Conservation (phyloP, 345 rosid species). For the Rhizophora mangle region DNA sequence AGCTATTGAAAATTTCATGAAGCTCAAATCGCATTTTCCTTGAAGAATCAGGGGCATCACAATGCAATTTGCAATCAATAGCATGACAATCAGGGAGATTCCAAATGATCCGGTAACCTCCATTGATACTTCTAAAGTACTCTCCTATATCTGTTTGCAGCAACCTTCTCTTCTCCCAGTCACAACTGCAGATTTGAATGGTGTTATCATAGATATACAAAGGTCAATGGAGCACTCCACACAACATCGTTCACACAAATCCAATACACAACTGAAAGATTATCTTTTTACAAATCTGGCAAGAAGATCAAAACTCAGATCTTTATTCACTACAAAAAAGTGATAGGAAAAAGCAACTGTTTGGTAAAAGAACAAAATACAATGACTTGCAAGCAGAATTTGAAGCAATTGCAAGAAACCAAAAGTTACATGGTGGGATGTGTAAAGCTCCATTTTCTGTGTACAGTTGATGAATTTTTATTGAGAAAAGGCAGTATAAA, state of each 20-base stretch:
- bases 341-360: neutral
- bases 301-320: slow-evolving; percentile 1
- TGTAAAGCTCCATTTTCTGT: too few species aligned
- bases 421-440: too few species aligned
- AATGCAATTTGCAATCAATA: slow-evolving; percentile 60
- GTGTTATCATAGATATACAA: neutral
- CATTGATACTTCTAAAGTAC: slow-evolving; percentile 28
- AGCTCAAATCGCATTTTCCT: slow-evolving; percentile 64
- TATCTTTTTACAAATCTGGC: neutral
- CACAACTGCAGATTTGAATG: slow-evolving; percentile 59
- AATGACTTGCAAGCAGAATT: neutral
- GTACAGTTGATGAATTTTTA: too few species aligned
- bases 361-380: neutral
- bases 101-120: slow-evolving; percentile 45
- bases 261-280: neutral
- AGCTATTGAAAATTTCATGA: slow-evolving; percentile 70
- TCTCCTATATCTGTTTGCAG: slow-evolving; percentile 42
- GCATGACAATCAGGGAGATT: slow-evolving; percentile 76
- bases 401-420: too few species aligned
- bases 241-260: neutral
- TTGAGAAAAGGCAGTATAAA: too few species aligned
- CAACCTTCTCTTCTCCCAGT: slow-evolving; percentile 67
- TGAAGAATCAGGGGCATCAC: slow-evolving; percentile 44
- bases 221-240: neutral
- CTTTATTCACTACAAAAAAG: too few species aligned